These are phyloP conservation scores for Tulasnella calospora DNA, from an alignment of 768 basidiomycete species.

Conservation along the genomic window DNA sequence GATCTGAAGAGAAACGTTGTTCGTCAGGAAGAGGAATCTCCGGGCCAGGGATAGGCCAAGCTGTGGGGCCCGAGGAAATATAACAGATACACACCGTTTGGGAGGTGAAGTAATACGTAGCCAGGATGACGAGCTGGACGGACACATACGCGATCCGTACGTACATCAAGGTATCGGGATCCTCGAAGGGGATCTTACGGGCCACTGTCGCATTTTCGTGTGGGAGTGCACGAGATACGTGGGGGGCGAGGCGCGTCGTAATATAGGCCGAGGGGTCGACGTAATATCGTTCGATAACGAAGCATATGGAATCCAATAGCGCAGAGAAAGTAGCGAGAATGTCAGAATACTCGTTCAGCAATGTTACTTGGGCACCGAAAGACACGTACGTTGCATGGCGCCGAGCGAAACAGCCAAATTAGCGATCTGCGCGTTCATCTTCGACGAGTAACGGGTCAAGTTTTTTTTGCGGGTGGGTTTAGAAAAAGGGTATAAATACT, in stretches of 20 bases:
- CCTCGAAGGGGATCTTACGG: slow-evolving; percentile 83
- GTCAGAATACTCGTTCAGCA: background rate
- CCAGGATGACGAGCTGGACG: slow-evolving; percentile 66
- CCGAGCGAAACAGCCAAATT: slow-evolving; percentile 87
- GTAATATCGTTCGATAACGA: background rate
- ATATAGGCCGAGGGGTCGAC: background rate
- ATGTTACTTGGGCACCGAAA: background rate
- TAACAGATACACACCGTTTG: slow-evolving; percentile 50
- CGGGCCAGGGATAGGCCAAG: background rate
- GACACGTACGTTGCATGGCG: slow-evolving; percentile 74
- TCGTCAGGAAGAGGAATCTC: background rate
- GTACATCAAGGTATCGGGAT: slow-evolving; percentile 73
- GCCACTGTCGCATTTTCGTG: slow-evolving; percentile 54
- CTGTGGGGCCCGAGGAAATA: slow-evolving; percentile 3
- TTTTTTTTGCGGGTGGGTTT: background rate
- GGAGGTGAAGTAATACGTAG: slow-evolving; percentile 74
- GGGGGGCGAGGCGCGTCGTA: background rate
- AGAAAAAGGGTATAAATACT: slow-evolving; percentile 15
- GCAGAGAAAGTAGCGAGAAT: background rate
- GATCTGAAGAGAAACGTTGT: slow-evolving; percentile 49
- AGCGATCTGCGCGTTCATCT: slow-evolving; percentile 69
- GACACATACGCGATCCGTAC: slow-evolving; percentile 79
- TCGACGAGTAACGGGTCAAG: slow-evolving; percentile 28
- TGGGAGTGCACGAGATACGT: background rate
- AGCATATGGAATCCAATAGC: background rate